Evolutionary conservation across 129 eudicot species (phyloP).

Genomic region (Tanacetum coccineum): DNA sequence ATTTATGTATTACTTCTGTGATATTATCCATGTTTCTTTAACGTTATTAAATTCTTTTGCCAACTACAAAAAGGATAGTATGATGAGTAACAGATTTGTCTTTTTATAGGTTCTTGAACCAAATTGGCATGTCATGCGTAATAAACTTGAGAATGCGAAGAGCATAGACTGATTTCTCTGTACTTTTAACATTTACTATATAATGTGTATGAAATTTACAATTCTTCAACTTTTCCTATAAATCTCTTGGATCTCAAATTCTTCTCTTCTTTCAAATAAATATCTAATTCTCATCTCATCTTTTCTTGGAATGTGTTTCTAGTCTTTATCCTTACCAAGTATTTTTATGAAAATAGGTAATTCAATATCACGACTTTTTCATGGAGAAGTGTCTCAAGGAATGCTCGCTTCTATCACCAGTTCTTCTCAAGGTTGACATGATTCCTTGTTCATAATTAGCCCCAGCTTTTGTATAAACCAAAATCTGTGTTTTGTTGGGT

Average conservation of each 20-base stretch:
- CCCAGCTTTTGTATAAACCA: background rate
- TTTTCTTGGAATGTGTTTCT: conserved; percentile 15
- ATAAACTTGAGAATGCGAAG: conserved; percentile 85
- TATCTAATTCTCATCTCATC: background rate
- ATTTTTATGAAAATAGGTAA: conserved; percentile 54
- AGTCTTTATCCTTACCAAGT: background rate
- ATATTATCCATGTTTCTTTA: background rate
- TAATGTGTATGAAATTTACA: background rate
- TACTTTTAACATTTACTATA: conserved; percentile 1
- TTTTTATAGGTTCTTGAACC: conserved; percentile 88
- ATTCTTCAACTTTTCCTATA: background rate
- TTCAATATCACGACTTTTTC: conserved; percentile 88
- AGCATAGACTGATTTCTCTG: conserved; percentile 56
- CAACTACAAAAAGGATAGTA: conserved; percentile 8
- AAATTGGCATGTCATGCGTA: conserved; percentile 97
- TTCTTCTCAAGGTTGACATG: conserved; percentile 73
- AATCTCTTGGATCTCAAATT: background rate
- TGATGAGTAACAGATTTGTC: background rate
- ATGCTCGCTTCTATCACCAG: conserved; percentile 92
- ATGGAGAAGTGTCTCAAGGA: conserved; percentile 95
- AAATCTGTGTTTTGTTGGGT: background rate
- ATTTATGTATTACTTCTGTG: conserved; percentile 5
- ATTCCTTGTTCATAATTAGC: conserved; percentile 9
- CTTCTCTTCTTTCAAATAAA: background rate
- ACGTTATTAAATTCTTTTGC: conserved; percentile 1